Evolutionary conservation across 768 basidiomycete genomes (phyloP).

Genomic region (Boletus insuetus): DNA sequence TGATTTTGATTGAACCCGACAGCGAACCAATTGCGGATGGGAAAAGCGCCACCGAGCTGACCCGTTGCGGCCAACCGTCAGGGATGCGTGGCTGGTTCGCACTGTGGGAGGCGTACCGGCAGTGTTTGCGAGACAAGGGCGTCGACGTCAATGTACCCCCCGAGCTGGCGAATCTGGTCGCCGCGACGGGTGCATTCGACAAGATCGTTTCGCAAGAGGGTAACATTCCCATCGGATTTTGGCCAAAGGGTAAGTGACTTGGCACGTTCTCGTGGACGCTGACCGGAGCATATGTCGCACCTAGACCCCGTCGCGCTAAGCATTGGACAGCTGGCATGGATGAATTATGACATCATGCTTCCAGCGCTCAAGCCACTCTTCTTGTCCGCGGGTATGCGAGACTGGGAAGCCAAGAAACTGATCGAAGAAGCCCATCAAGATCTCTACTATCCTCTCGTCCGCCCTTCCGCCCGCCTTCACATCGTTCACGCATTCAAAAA

Average conservation of each 20-base stretch:
- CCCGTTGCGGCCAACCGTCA: conserved; percentile 31
- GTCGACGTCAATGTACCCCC: conserved; percentile 59
- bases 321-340: conserved; percentile 70
- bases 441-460: conserved; percentile 56
- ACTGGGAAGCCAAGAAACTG: conserved; percentile 52
- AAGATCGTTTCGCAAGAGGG: conserved; percentile 53
- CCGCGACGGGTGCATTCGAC: conserved; percentile 51
- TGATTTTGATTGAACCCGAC: conserved; percentile 64
- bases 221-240: conserved; percentile 66
- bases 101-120: conserved; percentile 61
- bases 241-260: conserved; percentile 53
- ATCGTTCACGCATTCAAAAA: conserved; percentile 53
- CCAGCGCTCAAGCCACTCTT: conserved; percentile 63
- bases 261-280: conserved; percentile 5
- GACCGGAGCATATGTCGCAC: conserved; percentile 9
- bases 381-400: conserved; percentile 49
- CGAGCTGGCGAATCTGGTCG: conserved; percentile 49
- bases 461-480: conserved; percentile 51
- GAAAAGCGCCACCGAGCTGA: conserved; percentile 37
- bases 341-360: conserved; percentile 65
- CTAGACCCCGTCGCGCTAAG: conserved; percentile 58
- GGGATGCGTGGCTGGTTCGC: conserved; percentile 58
- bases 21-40: conserved; percentile 49
- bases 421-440: conserved; percentile 64
- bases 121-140: conserved; percentile 48